Percentiles rank a stretch among this genome's conserved stretches.
Conservation (phyloP, 2,329 filamentous ascomycete genomes). For the Cadophora sp. region DNA sequence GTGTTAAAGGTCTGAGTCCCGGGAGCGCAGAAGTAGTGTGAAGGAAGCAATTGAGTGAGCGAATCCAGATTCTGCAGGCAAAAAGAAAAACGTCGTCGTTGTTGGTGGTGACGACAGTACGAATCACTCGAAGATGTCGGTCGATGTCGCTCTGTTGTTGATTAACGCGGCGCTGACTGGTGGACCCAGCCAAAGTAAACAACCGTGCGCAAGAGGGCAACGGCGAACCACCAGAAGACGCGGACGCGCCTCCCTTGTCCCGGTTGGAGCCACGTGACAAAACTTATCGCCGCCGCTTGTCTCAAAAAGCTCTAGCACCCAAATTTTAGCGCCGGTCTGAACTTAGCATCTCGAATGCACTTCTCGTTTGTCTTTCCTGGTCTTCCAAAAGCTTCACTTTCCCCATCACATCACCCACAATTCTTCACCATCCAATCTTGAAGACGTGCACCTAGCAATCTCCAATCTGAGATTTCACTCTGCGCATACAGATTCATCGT, state of each 20-base stretch:
- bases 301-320: neutral
- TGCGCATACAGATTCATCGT: constrained; percentile 8
- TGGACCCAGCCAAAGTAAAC: constrained; percentile 18
- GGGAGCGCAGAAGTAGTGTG: neutral
- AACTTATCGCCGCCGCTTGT: neutral
- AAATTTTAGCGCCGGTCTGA: neutral
- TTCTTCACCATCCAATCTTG: constrained; percentile 5
- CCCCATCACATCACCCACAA: constrained; percentile 8
- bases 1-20: neutral
- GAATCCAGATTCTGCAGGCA: constrained; percentile 14
- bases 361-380: neutral
- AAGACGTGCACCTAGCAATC: constrained; percentile 20
- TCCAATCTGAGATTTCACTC: constrained; percentile 25
- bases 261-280: neutral
- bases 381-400: constrained; percentile 10
- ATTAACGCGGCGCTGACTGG: constrained; percentile 10
- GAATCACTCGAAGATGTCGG: neutral
- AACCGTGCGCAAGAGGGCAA: constrained; percentile 7
- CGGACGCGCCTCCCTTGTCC: neutral
- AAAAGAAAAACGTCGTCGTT: neutral
- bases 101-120: neutral
- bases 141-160: constrained; percentile 10
- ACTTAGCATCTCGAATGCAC: neutral
- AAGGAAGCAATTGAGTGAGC: neutral
- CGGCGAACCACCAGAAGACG: no score